These are phyloP conservation scores for Ophiobolus disseminans DNA, from an alignment of 2,329 filamentous ascomycete genomes.

Conservation along the genomic window DNA sequence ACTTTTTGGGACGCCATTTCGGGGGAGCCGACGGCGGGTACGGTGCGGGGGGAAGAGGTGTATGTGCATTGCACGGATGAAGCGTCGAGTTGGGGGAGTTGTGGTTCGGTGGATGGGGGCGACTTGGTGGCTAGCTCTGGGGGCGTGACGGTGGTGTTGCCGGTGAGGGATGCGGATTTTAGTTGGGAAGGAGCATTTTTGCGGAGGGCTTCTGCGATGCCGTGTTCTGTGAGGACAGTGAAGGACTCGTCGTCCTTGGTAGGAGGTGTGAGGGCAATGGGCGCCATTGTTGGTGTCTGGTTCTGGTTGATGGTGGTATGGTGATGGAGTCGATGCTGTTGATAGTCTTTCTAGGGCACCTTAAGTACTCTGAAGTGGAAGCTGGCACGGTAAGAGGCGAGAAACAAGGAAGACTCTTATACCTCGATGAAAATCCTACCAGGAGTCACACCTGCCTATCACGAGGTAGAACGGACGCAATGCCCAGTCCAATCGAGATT, in stretches of 20 bases:
- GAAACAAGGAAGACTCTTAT: constrained; percentile 22
- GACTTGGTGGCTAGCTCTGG: constrained; percentile 23
- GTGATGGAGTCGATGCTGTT: neutral
- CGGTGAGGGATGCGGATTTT: constrained; percentile 31
- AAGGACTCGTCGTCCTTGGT: constrained; percentile 29
- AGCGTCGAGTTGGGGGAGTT: constrained; percentile 52
- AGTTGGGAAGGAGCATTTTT: constrained; percentile 42
- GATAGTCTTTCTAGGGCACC: neutral
- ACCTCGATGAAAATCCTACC: constrained; percentile 23
- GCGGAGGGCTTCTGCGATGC: constrained; percentile 40
- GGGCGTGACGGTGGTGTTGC: constrained; percentile 32
- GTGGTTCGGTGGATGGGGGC: constrained; percentile 21
- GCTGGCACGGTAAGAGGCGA: neutral
- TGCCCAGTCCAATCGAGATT: constrained; percentile 17
- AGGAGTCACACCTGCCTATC: constrained; percentile 38
- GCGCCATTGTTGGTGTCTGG: constrained; percentile 30
- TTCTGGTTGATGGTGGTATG: neutral
- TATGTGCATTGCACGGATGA: constrained; percentile 52
- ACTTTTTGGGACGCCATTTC: constrained; percentile 51
- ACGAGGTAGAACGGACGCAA: constrained; percentile 25
- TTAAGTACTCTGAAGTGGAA: neutral
- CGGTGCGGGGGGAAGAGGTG: constrained; percentile 51
- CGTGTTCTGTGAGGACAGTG: constrained; percentile 40
- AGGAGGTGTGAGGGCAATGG: constrained; percentile 43
- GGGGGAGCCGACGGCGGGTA: constrained; percentile 50